phyloP scores from a whole-genome alignment of 2,329 filamentous ascomycete genomes.

The Coniochaeta prunicola region DNA sequence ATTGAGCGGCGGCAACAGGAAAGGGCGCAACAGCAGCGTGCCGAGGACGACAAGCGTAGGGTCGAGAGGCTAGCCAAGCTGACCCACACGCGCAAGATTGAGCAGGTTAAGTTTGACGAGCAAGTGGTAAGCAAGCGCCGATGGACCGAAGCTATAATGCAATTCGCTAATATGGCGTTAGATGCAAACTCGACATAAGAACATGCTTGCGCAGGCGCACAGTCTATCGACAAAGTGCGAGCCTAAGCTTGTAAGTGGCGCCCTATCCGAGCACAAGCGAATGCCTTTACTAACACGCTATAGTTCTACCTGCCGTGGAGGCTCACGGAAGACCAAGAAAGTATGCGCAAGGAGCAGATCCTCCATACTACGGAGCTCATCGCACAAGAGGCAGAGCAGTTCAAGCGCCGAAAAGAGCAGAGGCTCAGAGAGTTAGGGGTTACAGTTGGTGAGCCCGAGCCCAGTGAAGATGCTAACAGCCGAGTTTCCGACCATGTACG shows the following conservation, averaged over 20 bases:
- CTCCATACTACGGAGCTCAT: constrained; percentile 56
- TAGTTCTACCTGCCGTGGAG: constrained; percentile 88
- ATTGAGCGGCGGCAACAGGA: constrained; percentile 78
- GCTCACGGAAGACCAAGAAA: constrained; percentile 60
- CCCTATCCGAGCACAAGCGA: constrained; percentile 1
- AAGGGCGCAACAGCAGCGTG: constrained; percentile 64
- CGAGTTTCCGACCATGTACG: constrained; percentile 25
- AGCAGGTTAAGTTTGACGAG: constrained; percentile 71
- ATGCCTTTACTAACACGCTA: neutral
- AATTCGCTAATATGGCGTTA: constrained; percentile 24
- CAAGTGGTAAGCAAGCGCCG: constrained; percentile 59
- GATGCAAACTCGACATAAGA: constrained; percentile 70
- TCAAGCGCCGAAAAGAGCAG: constrained; percentile 41
- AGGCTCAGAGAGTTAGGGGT: constrained; percentile 29
- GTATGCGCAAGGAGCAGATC: constrained; percentile 59
- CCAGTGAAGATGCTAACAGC: constrained; percentile 29
- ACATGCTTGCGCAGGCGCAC: constrained; percentile 62
- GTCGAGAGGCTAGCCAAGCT: constrained; percentile 59
- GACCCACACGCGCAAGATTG: constrained; percentile 50
- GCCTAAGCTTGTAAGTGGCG: constrained; percentile 63
- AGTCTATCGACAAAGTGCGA: constrained; percentile 65
- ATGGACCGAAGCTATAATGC: neutral
- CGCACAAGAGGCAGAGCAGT: constrained; percentile 56
- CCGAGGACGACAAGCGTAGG: constrained; percentile 62
- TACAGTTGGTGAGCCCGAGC: constrained; percentile 34